Evolutionary conservation across 2,329 filamentous ascomycete genomes (phyloP), one percentile per base, ranked within the genome.

Genomic region (Cordyceps tenuipes): DNA sequence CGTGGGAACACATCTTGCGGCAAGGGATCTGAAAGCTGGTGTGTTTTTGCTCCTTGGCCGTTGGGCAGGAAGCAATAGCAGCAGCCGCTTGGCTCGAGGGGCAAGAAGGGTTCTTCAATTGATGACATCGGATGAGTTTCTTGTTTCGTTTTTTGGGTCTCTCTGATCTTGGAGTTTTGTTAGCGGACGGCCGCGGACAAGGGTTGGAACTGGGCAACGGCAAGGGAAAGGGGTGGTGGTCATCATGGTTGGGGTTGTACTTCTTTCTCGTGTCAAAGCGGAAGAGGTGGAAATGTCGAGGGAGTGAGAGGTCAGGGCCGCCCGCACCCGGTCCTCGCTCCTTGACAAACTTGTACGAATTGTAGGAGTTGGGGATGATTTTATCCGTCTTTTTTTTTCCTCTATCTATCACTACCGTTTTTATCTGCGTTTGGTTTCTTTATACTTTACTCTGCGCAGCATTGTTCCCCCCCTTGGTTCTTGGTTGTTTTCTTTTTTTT

Each of bases 321-420:
- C 50, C 15, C 19, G 19, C 49, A 2, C n/a, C 26, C 26, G 23
- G 9, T 21, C 17, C 13, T 47, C 6, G 21, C 29, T 53, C 39
- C n/a, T 57, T 57, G 3, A 43, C 44, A 31, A 36, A 48, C 47
- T 47, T 61, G 59, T 61, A 61, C 49, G 59, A 61, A 57, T 58
- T 61, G 59, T 58, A 53, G 59, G 59, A 61, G 59, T 61, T 61
- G 59, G 52, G 59, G 59, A 44, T 47, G 59, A 57, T 54, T 58
- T 62, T 41, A 36, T 58, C 54, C 50, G 48, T 39, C 29, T 55
- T 61, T 43, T 44, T 36, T 61, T 23, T 23, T 23, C 4, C 2
- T 23, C n/a, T 41, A 43, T 43, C 15, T 57, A n/a, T 53, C 23
- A 50, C 52, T 54, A 46, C 39, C 12, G 23, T 39, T 48, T 29